phyloP scores from a whole-genome alignment of 2,329 filamentous ascomycete genomes.

The Ophiostoma quercus region DNA sequence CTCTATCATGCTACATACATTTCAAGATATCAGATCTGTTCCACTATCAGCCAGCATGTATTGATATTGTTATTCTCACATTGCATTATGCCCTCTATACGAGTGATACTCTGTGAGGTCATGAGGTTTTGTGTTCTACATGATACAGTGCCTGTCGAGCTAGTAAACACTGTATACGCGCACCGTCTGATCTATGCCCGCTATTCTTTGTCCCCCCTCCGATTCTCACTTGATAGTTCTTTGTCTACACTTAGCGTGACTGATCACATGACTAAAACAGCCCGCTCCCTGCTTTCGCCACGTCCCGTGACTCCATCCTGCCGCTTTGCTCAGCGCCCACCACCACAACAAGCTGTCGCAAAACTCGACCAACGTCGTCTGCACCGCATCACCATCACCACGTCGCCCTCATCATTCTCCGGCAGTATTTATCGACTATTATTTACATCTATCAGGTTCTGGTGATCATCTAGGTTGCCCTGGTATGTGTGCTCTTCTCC shows the following conservation, averaged over 20 bases:
- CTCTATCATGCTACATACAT: neutral
- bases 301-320: constrained; percentile 22
- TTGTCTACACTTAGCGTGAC: constrained; percentile 5
- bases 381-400: constrained; percentile 27
- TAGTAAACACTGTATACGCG: neutral
- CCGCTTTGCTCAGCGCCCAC: constrained; percentile 23
- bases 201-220: neutral
- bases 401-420: constrained; percentile 31
- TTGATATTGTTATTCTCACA: neutral
- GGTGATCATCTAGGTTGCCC: constrained; percentile 22
- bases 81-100: neutral
- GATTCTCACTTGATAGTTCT: neutral
- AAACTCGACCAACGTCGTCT: constrained; percentile 26
- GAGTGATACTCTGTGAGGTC: neutral
- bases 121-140: neutral
- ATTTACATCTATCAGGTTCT: constrained; percentile 28
- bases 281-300: neutral
- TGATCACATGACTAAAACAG: neutral
- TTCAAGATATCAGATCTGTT: neutral
- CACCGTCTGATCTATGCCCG: neutral
- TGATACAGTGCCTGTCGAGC: neutral
- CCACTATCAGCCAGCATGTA: neutral
- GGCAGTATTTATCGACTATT: constrained; percentile 33
- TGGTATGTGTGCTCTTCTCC: constrained; percentile 19
- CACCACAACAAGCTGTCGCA: constrained; percentile 31